phyloP scores from a whole-genome alignment of 2,329 filamentous ascomycete genomes.

The Clonostachys sp. region DNA sequence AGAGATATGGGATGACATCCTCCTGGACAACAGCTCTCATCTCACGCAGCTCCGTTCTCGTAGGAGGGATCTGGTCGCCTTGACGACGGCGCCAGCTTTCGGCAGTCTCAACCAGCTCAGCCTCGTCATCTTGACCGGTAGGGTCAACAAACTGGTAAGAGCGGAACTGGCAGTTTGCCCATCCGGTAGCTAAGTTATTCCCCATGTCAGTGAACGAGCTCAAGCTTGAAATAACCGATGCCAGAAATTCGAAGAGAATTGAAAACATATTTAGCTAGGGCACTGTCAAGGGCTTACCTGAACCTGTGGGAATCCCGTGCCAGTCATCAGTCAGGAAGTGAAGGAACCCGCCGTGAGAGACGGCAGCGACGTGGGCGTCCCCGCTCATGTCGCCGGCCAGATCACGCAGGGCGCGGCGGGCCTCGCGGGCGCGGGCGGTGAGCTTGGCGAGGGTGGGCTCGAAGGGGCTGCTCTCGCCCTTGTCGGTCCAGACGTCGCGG shows the following conservation, averaged over 20 bases:
- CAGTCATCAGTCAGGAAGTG: constrained; percentile 85
- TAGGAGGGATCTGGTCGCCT: constrained; percentile 32
- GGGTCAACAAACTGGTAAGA: constrained; percentile 60
- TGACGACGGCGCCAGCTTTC: constrained; percentile 40
- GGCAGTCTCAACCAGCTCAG: constrained; percentile 40
- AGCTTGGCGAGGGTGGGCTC: constrained; percentile 48
- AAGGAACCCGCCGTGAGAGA: constrained; percentile 79
- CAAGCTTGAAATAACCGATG: neutral
- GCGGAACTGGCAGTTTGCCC: constrained; percentile 70
- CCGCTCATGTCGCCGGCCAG: constrained; percentile 19
- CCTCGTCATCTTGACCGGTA: constrained; percentile 41
- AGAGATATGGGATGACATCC: constrained; percentile 27
- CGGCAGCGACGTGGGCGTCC: constrained; percentile 59
- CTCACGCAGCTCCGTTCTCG: constrained; percentile 39
- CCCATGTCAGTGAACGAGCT: neutral
- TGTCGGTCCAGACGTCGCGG: constrained; percentile 62
- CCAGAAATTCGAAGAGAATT: neutral
- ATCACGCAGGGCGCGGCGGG: constrained; percentile 53
- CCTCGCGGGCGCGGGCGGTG: constrained; percentile 53
- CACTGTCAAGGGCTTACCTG: constrained; percentile 24
- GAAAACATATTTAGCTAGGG: neutral
- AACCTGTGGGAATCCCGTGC: constrained; percentile 46
- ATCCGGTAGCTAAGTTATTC: constrained; percentile 56
- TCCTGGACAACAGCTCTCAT: constrained; percentile 30
- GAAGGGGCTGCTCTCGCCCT: constrained; percentile 28